Evolutionary conservation across 805 yeast genomes (phyloP), one percentile per base, ranked within the genome.

Genomic region (Ogataea ganodermae): DNA sequence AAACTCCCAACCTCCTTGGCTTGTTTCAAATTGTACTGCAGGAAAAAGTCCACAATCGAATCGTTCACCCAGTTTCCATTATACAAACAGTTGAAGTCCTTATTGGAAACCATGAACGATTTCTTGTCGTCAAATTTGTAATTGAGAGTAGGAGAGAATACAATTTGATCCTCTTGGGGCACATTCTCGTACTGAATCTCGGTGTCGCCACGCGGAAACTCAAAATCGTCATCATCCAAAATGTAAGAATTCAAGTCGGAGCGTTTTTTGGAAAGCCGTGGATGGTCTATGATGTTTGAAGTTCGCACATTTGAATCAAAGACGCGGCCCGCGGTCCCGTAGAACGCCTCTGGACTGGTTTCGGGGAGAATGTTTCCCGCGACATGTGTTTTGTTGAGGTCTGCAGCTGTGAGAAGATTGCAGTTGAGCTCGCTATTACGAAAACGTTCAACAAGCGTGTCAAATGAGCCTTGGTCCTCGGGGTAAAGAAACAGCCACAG

Each of bases 61-160:
- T 94, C 99, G 68, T 94, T 92, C 41, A 94, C 79, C 91, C 96
- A 92, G 52, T 86, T 88, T 39, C 83, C 83, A 48, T 85, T 84
- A 59, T 83, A 82, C 8, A 92, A 73, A 37, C 97, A 86, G 51
- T 79, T 80, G 63, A 86, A 89, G 61, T 94, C 99, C 31, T 79
- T 74, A 49, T 80, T 76, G 1, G 82, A 74, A 7, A 92, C 76
- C 4, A 76, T 75, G 53, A 86, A 76, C 1, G 68, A 64, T 33
- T 79, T 74, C 4, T 76, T 77, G 55, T 82, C 84, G 21, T 67
- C 62, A 57, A 89, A 83, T 14, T 67, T 68, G 53, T 78, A 74
- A 26, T 70, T 71, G 42, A 86, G 63, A 4, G 73, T 35, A 2
- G 72, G 72, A 6, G 48, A 39, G 30, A 63, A 66, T 6, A 56